phyloP scores from a whole-genome alignment of 805 yeast species.

The Teunomyces stri region DNA sequence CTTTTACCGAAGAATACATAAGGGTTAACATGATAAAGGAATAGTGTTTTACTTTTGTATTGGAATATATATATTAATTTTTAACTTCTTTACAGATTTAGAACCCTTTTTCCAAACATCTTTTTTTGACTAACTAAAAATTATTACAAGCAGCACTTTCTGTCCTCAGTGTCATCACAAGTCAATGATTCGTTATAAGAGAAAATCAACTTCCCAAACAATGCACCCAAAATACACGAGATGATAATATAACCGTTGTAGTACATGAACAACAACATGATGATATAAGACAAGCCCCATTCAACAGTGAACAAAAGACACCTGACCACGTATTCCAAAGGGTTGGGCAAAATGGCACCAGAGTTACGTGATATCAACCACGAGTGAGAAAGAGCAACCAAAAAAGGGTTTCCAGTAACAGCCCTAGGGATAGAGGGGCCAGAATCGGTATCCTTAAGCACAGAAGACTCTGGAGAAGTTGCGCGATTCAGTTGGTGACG shows the following conservation, averaged over 20 bases:
- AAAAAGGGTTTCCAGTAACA: constrained; percentile 15
- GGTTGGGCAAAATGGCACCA: constrained; percentile 33
- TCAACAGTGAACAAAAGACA: constrained; percentile 52
- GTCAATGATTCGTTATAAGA: constrained; percentile 42
- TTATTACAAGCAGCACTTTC: constrained; percentile 21
- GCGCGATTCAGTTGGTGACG: constrained; percentile 1
- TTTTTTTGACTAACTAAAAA: background rate
- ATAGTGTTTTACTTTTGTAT: background rate
- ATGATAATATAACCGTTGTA: constrained; percentile 68
- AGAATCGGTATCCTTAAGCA: background rate
- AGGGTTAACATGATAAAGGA: constrained; percentile 6
- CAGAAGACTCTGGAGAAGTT: background rate
- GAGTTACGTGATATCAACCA: constrained; percentile 29
- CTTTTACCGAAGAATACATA: constrained; percentile 12
- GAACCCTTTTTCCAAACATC: background rate
- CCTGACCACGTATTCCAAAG: constrained; percentile 52
- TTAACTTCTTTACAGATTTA: background rate
- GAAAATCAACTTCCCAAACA: constrained; percentile 56
- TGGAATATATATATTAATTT: background rate
- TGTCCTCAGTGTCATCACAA: constrained; percentile 18
- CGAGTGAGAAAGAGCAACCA: constrained; percentile 28
- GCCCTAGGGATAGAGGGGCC: background rate
- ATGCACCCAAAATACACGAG: constrained; percentile 60
- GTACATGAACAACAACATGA: constrained; percentile 74
- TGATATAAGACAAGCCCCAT: constrained; percentile 62